Conservation (phyloP, 225 moss, liverwort and hornwort species). For the Straminergon stramineum region DNA sequence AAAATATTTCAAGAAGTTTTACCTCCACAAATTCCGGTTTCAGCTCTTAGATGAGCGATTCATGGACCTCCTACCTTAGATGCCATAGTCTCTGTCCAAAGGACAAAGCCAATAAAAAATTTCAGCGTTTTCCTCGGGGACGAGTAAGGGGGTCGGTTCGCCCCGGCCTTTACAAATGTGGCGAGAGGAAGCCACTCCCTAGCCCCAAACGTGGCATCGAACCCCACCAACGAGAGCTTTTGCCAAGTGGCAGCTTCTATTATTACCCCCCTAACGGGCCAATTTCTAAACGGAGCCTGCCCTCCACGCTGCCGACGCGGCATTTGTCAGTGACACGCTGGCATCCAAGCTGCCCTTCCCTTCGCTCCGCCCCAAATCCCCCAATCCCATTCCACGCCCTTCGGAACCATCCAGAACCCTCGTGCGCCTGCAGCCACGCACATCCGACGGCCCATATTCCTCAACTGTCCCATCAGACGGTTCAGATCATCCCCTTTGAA, state of each 20-base stretch:
- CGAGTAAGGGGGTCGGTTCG: too few species aligned
- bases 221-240: neutral
- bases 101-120: too few species aligned
- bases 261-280: neutral
- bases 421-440: neutral
- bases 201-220: neutral
- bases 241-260: neutral
- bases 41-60: too few species aligned
- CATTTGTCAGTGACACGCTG: conserved; percentile 5
- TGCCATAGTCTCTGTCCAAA: too few species aligned
- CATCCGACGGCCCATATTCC: neutral
- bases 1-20: too few species aligned
- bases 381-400: neutral
- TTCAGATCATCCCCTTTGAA: neutral
- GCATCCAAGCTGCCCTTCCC: neutral
- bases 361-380: too few species aligned
- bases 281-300: neutral
- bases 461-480: neutral
- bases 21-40: too few species aligned
- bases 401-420: neutral
- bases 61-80: too few species aligned
- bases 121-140: too few species aligned
- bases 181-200: neutral
- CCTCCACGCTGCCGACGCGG: neutral
- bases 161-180: too few species aligned